Evolutionary conservation across 2,329 filamentous ascomycete genomes (phyloP).

Genomic region (Aureobasidium uvarum): DNA sequence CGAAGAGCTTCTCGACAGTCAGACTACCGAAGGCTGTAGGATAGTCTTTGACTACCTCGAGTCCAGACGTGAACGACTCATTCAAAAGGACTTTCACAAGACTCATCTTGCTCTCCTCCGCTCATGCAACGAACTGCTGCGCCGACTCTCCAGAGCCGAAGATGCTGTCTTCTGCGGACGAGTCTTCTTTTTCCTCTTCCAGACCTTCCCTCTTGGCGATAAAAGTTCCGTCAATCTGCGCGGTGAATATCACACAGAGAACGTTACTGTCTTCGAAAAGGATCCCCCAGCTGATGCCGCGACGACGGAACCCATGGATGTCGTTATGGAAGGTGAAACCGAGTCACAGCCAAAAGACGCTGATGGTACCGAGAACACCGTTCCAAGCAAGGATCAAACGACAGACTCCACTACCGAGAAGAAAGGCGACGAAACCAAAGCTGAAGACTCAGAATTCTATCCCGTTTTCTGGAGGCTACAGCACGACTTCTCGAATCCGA

Average conservation of each 20-base stretch:
- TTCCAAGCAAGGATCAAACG: constrained; percentile 32
- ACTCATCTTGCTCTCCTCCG: constrained; percentile 89
- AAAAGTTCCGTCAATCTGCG: constrained; percentile 96
- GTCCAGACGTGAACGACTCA: constrained; percentile 84
- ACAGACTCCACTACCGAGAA: not conserved
- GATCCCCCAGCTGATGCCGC: constrained; percentile 2
- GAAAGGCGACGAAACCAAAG: constrained; percentile 46
- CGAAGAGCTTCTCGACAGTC: constrained; percentile 92
- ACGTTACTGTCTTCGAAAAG: constrained; percentile 78
- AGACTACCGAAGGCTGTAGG: constrained; percentile 88
- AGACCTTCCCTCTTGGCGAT: constrained; percentile 94
- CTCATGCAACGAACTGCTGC: constrained; percentile 91
- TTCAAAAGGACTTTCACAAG: constrained; percentile 72
- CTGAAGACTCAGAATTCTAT: constrained; percentile 74
- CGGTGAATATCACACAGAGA: constrained; percentile 94
- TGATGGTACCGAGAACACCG: not conserved
- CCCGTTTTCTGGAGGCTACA: constrained; percentile 94
- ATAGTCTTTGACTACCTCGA: constrained; percentile 94
- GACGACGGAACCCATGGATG: constrained; percentile 25
- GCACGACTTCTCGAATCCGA: constrained; percentile 86
- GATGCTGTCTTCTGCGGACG: constrained; percentile 96
- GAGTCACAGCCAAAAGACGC: constrained; percentile 30
- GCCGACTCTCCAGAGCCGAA: constrained; percentile 88
- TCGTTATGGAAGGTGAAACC: constrained; percentile 32
- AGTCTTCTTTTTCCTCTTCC: constrained; percentile 98